Percentiles rank a stretch among this genome's conserved stretches.
Conservation (phyloP, 306 rosid genomes). For the Pyrus betulifolia region DNA sequence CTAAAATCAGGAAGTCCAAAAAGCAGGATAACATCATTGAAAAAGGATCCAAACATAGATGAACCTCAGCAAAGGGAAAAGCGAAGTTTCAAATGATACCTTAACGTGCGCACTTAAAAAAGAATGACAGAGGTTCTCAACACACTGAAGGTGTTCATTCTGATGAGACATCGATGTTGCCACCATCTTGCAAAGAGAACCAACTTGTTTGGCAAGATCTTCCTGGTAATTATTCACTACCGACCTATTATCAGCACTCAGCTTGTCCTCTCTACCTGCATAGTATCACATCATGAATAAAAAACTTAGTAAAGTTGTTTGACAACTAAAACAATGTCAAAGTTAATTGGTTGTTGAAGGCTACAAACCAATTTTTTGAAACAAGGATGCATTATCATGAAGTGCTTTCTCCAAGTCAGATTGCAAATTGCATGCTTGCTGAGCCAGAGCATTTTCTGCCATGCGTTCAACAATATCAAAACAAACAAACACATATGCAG, state of each 20-base stretch:
- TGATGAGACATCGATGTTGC: conserved; percentile 56
- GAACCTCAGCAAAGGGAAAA: background rate
- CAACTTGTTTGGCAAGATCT: conserved; percentile 62
- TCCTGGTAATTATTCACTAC: conserved; percentile 67
- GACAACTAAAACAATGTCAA: background rate
- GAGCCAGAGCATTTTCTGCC: conserved; percentile 84
- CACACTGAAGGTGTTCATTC: conserved; percentile 67
- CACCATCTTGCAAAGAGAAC: conserved; percentile 67
- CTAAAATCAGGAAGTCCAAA: conserved; percentile 25
- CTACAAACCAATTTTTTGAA: conserved; percentile 68
- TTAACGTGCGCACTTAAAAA: conserved; percentile 59
- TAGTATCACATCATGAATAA: background rate
- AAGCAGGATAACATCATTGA: background rate
- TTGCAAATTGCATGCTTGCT: conserved; percentile 66
- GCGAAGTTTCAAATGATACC: conserved; percentile 29
- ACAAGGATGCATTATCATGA: conserved; percentile 61
- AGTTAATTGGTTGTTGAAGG: background rate
- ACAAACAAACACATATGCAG: background rate
- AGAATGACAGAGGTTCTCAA: conserved; percentile 58
- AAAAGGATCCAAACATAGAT: background rate
- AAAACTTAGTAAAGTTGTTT: background rate
- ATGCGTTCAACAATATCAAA: conserved; percentile 9
- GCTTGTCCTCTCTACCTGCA: conserved; percentile 79
- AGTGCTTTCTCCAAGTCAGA: conserved; percentile 84
- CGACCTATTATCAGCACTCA: conserved; percentile 59